phyloP scores from a whole-genome alignment of 2,329 filamentous ascomycete genomes.

The Emmonsiellopsis sp. region DNA sequence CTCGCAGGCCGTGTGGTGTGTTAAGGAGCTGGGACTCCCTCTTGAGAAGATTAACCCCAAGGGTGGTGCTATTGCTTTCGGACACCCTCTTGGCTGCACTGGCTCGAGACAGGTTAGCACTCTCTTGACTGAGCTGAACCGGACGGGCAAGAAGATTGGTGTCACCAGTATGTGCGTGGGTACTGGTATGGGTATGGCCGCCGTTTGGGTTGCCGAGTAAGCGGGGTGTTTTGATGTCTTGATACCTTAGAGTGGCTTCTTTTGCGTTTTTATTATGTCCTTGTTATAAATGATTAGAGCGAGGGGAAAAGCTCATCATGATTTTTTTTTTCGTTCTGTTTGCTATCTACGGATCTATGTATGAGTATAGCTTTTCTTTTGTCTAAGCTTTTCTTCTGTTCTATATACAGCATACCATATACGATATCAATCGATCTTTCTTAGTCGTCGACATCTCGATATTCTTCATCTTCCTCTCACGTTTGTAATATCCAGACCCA shows the following conservation, averaged over 20 bases:
- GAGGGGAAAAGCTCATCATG: not conserved
- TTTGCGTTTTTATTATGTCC: constrained; percentile 1
- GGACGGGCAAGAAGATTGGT: constrained; percentile 76
- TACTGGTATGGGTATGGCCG: constrained; percentile 96
- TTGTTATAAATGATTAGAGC: constrained; percentile 1
- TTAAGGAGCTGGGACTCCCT: constrained; percentile 76
- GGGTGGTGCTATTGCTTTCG: constrained; percentile 91
- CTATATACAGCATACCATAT: no score
- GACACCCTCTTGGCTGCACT: constrained; percentile 89
- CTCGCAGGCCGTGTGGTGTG: constrained; percentile 87
- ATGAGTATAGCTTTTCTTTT: no score
- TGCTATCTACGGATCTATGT: no score
- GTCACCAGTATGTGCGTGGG: constrained; percentile 95
- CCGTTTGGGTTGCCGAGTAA: constrained; percentile 91
- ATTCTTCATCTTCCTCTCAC: no score
- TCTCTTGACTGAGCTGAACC: constrained; percentile 77
- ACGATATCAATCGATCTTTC: no score
- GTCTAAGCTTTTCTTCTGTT: no score
- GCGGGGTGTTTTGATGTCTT: constrained; percentile 6
- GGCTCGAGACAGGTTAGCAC: constrained; percentile 91
- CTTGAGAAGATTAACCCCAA: constrained; percentile 91
- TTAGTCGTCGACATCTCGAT: no score
- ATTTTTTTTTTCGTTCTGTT: no score
- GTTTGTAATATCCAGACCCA: no score
- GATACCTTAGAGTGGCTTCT: not conserved